A percentile compares a stretch with the other conserved stretches of the same genome.
These are phyloP conservation scores for Metarhizium rileyi DNA, from an alignment of 2,329 filamentous ascomycete genomes.

Conservation along the genomic window DNA sequence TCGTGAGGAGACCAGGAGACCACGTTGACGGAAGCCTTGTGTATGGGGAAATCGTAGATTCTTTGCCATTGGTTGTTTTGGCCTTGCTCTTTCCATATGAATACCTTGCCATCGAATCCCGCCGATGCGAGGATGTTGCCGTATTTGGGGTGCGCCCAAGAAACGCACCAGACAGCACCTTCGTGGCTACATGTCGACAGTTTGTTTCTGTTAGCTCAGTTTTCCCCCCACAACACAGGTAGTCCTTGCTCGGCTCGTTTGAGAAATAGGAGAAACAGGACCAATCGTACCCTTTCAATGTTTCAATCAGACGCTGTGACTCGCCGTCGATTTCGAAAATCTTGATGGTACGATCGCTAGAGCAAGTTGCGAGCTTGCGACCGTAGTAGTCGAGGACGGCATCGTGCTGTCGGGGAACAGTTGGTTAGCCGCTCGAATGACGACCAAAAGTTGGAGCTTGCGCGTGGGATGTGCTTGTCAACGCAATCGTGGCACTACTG, in stretches of 20 bases:
- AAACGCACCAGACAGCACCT: constrained; percentile 93
- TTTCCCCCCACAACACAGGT: neutral
- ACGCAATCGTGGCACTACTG: neutral
- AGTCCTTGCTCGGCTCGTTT: neutral
- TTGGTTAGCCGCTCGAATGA: neutral
- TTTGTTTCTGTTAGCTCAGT: constrained; percentile 9
- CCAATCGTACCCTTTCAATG: constrained; percentile 69
- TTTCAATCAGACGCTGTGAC: constrained; percentile 80
- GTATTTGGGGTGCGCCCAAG: constrained; percentile 97
- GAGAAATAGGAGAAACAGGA: neutral
- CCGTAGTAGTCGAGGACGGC: constrained; percentile 98
- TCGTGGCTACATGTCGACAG: constrained; percentile 59
- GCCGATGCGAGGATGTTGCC: constrained; percentile 95
- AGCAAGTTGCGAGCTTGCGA: constrained; percentile 89
- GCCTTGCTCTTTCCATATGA: constrained; percentile 90
- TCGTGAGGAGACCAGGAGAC: constrained; percentile 98
- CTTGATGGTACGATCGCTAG: constrained; percentile 97
- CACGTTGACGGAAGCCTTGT: constrained; percentile 95
- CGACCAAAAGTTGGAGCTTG: neutral
- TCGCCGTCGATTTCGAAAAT: constrained; percentile 98
- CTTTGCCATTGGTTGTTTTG: constrained; percentile 60
- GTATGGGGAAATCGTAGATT: constrained; percentile 85
- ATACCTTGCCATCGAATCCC: constrained; percentile 93
- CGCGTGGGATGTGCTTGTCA: neutral
- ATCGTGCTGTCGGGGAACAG: constrained; percentile 59